phyloP scores from a whole-genome alignment of 2,329 filamentous ascomycete genomes.

The Clarireedia monteithiana region DNA sequence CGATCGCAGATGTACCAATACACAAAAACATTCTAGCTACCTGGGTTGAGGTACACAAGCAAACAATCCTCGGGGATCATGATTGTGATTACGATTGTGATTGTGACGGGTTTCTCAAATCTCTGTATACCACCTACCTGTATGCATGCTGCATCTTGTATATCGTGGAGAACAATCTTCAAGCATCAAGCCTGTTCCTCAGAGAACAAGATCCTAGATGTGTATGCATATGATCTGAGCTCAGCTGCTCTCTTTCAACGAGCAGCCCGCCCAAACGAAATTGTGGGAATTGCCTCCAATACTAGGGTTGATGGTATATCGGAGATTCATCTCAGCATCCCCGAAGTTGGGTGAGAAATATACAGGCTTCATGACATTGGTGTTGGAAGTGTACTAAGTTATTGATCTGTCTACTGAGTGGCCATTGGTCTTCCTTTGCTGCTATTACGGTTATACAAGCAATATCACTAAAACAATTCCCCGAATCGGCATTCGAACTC shows the following conservation, averaged over 20 bases:
- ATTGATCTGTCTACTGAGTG: background rate
- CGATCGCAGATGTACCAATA: constrained; percentile 3
- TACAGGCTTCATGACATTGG: background rate
- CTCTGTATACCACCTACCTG: background rate
- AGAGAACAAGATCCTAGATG: constrained; percentile 3
- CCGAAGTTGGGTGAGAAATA: background rate
- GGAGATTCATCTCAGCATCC: background rate
- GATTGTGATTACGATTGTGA: background rate
- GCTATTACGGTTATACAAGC: background rate
- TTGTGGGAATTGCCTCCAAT: background rate
- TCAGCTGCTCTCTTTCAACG: constrained; percentile 1
- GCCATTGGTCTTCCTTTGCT: background rate
- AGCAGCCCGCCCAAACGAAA: background rate
- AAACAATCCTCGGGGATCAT: background rate
- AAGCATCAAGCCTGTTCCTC: background rate
- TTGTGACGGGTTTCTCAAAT: background rate
- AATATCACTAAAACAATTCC: background rate
- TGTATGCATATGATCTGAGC: background rate
- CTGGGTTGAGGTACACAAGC: background rate
- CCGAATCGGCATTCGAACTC: background rate
- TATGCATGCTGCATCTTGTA: background rate
- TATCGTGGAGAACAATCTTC: background rate
- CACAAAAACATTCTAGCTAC: background rate
- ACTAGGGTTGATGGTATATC: background rate
- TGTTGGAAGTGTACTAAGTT: background rate